Base-by-base conservation (phyloP, 108 stramenopile genomes). In the Fragilaria crotonensis region DNA sequence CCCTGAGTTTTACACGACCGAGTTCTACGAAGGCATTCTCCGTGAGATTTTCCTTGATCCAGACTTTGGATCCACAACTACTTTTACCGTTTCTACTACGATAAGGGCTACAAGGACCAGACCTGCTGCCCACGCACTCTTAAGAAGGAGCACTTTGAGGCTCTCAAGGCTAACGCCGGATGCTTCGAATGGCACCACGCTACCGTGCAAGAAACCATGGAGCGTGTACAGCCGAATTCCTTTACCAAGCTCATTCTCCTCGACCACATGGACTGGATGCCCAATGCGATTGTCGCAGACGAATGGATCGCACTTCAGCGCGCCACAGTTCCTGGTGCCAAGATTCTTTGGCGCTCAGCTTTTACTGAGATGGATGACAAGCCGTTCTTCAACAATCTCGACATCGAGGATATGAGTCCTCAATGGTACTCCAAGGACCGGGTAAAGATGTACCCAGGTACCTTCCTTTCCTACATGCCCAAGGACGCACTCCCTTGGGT, bases 191-290 rank as follows among this genome's bases (percentile, higher is more conserved):
- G 78, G 78, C 78, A 79, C 52, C 78, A 79, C 50, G 67, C 72
- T 19, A 74, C 78, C 4, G 78, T 79, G 14, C 78, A 79, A 54
- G 78, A 79, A 59, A 74, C 73, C 32, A 79, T 79, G 78, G 78
- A 79, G 59, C 72, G 78, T 18, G 72, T 79, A 59, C 68, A 73
- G 57, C 78, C 78, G 1, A 33, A 65, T n/a, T 62, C 72, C 33
- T 79, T 79, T 56, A 79, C 78, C 68, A 79, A 79, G 58, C 52
- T 79, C 28, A 71, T 79, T 27, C 62, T 79, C 14, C 36, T 79
- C 30, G 78, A 79, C 55, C 78, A 79, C 58, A 79, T 79, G 78
- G 78, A 79, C 45, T 79, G 78, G 78, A 79, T 79, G 78, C 78
- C 78, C 61, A 79, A 79, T 54, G 41, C 17, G 45, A 64, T 79